phyloP scores from a whole-genome alignment of 176 grass and related monocot genomes.

The Tuctoria greenei region DNA sequence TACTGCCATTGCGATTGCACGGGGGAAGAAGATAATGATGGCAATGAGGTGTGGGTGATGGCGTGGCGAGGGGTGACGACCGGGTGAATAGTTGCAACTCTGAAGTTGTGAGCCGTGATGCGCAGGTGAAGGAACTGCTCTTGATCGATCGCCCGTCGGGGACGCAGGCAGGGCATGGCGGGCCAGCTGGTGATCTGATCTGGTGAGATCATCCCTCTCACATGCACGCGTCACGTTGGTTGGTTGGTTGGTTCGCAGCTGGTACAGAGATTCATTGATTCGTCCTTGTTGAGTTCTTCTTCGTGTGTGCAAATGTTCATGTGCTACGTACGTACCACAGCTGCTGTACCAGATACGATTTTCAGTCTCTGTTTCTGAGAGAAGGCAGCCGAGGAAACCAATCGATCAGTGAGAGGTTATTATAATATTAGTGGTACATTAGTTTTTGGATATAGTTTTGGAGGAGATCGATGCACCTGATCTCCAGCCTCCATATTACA shows the following conservation, averaged over 20 bases:
- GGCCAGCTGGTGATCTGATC: background rate
- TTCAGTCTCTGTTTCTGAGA: no score
- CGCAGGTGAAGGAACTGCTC: background rate
- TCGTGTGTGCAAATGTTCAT: background rate
- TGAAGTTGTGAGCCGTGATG: background rate
- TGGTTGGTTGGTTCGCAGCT: slow-evolving; percentile 1
- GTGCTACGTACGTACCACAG: background rate
- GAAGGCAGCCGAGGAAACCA: no score
- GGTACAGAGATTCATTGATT: background rate
- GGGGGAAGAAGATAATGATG: background rate
- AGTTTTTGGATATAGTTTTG: slow-evolving; percentile 31
- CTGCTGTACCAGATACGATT: background rate
- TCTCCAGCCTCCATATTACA: slow-evolving; percentile 59
- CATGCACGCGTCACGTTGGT: slow-evolving; percentile 4
- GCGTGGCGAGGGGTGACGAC: background rate
- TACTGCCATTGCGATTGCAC: background rate
- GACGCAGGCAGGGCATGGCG: background rate
- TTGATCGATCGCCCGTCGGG: background rate
- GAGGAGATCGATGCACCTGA: slow-evolving; percentile 53
- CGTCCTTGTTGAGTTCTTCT: slow-evolving; percentile 9
- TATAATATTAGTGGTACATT: slow-evolving; percentile 23
- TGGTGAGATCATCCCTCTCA: background rate
- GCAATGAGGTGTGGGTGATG: background rate
- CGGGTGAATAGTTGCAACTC: background rate
- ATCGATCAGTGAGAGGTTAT: slow-evolving; percentile 26